Evolutionary conservation across 805 yeast species (phyloP), one percentile per base, ranked within the genome.

Genomic region (Candida chauliodis): DNA sequence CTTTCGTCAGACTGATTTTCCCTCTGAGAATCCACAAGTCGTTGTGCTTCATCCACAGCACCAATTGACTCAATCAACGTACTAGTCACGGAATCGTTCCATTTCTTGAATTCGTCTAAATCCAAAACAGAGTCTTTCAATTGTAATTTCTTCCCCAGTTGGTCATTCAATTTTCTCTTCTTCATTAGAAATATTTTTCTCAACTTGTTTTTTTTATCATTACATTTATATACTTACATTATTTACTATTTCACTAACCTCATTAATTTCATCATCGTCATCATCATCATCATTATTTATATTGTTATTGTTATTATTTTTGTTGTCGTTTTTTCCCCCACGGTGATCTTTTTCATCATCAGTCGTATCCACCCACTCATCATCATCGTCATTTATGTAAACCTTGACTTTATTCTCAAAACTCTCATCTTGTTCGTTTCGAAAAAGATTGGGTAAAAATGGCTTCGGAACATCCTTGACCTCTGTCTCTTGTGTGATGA

Each of bases 391-490:
- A 19, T 5, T 16, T 8, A 24, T n/a, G 22, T 11, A 20, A 4
- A 14, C 19, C n/a, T 23, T 24, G 8, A 15, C 10, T 16, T 47
- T 48, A 7, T 41, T 46, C n/a, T n/a, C n/a, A n/a, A n/a, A n/a
- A n/a, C 37, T 29, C 4, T 38, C 48, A 13, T 46, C 51, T 15
- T 46, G 50, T n/a, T 43, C 48, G 15, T 49, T 42, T 21, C 53
- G 49, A 42, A 50, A 61, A 34, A 52, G 53, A 35, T 66, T 62
- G 5, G 74, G 70, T 39, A 76, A 58, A 44, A 73, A 75, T 13
- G 75, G 80, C 43, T 70, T 69, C 3, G 77, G 76, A 19, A 47
- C 56, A 33, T 55, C 59, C n/a, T 49, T 53, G 4, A 40, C 51
- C 8, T 47, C 47, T 3, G 32, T 41, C 11, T 33, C 34, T 9